Conservation (phyloP, 768 basidiomycete genomes). For the Leccinellum luteum region DNA sequence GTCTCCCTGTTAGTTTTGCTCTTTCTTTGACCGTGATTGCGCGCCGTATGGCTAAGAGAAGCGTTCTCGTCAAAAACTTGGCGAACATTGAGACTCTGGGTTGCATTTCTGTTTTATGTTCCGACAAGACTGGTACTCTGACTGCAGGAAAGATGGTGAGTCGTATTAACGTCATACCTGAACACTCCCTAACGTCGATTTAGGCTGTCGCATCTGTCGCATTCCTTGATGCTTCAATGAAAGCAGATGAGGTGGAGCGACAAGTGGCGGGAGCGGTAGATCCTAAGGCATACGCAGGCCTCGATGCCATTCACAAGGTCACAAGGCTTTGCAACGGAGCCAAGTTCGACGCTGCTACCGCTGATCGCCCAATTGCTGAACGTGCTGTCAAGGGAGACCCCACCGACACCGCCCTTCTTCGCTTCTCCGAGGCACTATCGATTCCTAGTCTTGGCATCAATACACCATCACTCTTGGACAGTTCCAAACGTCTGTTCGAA, state of each 20-base stretch:
- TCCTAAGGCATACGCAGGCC: constrained; percentile 18
- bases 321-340: constrained; percentile 60
- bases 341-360: constrained; percentile 39
- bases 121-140: constrained; percentile 56
- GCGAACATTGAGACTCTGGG: constrained; percentile 56
- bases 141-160: constrained; percentile 48
- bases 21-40: constrained; percentile 51
- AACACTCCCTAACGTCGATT: not conserved
- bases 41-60: constrained; percentile 46
- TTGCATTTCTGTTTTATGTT: constrained; percentile 49
- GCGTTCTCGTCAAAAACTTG: constrained; percentile 49
- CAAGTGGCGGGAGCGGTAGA: constrained; percentile 7
- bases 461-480: constrained; percentile 18
- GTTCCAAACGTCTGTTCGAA: constrained; percentile 31
- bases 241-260: constrained; percentile 19
- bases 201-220: constrained; percentile 42
- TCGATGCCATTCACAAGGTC: constrained; percentile 36
- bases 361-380: constrained; percentile 27
- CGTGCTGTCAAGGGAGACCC: constrained; percentile 45
- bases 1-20: constrained; percentile 43
- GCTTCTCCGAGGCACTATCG: constrained; percentile 40
- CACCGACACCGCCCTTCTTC: constrained; percentile 53
- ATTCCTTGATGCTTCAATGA: constrained; percentile 31
- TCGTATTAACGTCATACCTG: not conserved
- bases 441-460: constrained; percentile 23